Conservation (phyloP, 2,329 filamentous ascomycete species). For the Calonectria pseudoturangicola region DNA sequence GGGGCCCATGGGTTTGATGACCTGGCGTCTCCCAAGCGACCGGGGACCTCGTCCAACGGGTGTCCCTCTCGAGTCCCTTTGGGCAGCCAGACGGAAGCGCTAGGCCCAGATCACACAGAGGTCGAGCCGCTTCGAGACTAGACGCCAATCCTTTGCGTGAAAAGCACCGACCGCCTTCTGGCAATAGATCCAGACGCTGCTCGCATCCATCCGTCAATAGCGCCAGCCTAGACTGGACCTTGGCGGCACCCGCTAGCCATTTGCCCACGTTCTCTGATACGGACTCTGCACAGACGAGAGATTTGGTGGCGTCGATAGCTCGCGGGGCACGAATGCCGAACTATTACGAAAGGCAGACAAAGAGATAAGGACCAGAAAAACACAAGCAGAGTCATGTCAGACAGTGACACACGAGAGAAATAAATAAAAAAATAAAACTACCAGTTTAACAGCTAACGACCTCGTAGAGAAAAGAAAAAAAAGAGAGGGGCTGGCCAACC, state of each 20-base stretch:
- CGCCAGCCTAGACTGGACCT: neutral
- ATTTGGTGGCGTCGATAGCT: conserved; percentile 8
- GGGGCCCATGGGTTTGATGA: conserved; percentile 27
- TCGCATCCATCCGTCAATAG: conserved; percentile 6
- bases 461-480: neutral
- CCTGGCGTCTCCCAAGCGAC: conserved; percentile 29
- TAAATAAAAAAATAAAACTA: neutral
- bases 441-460: conserved; percentile 8
- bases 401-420: neutral
- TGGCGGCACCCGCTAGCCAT: neutral
- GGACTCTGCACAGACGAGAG: neutral
- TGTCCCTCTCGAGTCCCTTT: neutral
- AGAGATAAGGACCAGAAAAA: neutral
- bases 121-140: conserved; percentile 21
- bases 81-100: conserved; percentile 2
- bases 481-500: conserved; percentile 9
- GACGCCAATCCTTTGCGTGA: neutral
- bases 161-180: conserved; percentile 14
- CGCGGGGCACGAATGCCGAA: neutral
- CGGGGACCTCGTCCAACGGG: conserved; percentile 11
- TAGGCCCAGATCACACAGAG: conserved; percentile 29
- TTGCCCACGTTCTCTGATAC: neutral
- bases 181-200: conserved; percentile 20
- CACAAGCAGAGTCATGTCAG: neutral
- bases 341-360: too few relatives aligned